Base-by-base conservation (phyloP, 2,329 filamentous ascomycete genomes). In the Akanthomyces lecanii region DNA sequence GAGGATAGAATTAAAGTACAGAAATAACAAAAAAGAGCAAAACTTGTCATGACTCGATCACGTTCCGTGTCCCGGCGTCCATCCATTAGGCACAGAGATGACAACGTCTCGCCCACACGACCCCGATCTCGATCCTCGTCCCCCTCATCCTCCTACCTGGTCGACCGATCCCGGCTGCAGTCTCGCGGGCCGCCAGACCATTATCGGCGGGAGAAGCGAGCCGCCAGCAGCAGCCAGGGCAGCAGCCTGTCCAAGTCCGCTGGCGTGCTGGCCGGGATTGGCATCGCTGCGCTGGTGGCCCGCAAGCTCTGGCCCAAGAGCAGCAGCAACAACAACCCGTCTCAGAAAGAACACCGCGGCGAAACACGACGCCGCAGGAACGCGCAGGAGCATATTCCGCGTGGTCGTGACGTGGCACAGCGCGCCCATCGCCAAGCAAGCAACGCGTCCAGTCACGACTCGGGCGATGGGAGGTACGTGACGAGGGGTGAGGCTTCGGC, bases 221-320 rank as follows among this genome's bases (percentile, higher is more conserved):
- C 10, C 59, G 16, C 16, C 50, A 30, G 40, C 36, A 23, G 18
- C 47, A 33, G 8, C 8, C 45, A 3, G 11, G 18, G 33, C 23
- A 33, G n/a, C 30, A 66, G 66, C 47, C 67, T 72, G 30, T 66
- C 18, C 21, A 62, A 38, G 44, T 71, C 74, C 0, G 70, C 72
- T 16, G 66, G 72, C 12, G 67, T 76, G 28, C 65, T 76, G 36
- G 74, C 74, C 11, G 72, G 72, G 36, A 70, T 76, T 18, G 74
- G 74, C 38, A 69, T 76, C 38, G 73, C 73, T 28, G 70, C 73
- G 12, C 66, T 76, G 48, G 66, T 74, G 44, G 72, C 73, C 45
- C 73, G 72, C 65, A 74, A 72, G 61, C 67, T 74, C 65, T 76
- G 74, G 74, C 72, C 73, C 36, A 74, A 74, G 65, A 69, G 69